A percentile compares a stretch with the other conserved stretches of the same genome.
These are phyloP conservation scores for Sporobolus alterniflorus DNA, from an alignment of 202 grass and related monocot species.

Conservation along the genomic window DNA sequence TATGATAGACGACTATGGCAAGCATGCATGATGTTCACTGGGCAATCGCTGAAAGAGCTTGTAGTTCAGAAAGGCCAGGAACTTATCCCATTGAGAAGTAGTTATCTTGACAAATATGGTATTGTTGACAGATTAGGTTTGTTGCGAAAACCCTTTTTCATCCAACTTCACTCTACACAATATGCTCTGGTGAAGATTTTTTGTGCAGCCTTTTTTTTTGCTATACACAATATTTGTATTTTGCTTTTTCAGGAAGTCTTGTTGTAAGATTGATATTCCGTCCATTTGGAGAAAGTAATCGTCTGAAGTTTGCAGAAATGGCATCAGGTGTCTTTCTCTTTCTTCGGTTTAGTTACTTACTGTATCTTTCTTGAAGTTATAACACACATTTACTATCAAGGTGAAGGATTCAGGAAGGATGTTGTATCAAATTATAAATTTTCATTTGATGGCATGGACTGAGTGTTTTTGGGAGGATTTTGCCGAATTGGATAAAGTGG, in stretches of 20 bases:
- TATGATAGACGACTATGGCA: constrained; percentile 14
- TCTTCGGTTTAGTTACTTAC: background rate
- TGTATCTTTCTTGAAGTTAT: background rate
- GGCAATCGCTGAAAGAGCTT: constrained; percentile 3
- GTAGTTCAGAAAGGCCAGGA: constrained; percentile 19
- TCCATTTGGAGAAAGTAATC: background rate
- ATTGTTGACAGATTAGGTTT: constrained; percentile 15
- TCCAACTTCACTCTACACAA: too few relatives aligned
- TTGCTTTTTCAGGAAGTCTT: constrained; percentile 10
- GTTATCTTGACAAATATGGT: constrained; percentile 7
- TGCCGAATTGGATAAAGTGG: too few relatives aligned
- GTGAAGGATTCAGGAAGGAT: too few relatives aligned
- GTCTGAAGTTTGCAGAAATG: constrained; percentile 13
- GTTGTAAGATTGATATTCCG: constrained; percentile 7
- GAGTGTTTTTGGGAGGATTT: too few relatives aligned
- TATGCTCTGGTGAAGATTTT: background rate
- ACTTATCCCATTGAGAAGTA: background rate
- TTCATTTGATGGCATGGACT: too few relatives aligned
- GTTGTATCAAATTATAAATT: too few relatives aligned
- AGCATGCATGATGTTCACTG: background rate
- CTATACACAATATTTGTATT: background rate
- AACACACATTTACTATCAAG: background rate
- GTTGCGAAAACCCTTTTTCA: background rate
- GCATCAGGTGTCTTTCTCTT: background rate
- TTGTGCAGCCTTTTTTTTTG: background rate